Evolutionary conservation across 768 basidiomycete genomes (phyloP), one percentile per base, ranked within the genome.

Genomic region (Megacollybia marginata): DNA sequence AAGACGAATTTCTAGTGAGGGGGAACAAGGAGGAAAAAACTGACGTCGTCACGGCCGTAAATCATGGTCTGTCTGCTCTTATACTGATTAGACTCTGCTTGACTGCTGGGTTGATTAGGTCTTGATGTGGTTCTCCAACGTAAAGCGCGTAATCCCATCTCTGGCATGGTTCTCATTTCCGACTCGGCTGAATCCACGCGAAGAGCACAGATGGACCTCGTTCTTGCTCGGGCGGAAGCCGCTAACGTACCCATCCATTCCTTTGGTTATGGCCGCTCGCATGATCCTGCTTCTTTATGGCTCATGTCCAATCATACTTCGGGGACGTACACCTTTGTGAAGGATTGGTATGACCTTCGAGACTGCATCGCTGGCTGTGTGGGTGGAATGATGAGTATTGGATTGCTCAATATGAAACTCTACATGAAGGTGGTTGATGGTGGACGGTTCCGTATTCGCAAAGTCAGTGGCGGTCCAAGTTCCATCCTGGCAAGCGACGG

Each of bases 21-120:
- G 82, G 82, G 12, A 81, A 81, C 51, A 85, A 85, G 61, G 94
- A 97, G 15, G 94, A 97, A 67, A 90, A 93, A 68, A 91, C 91
- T 23, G 95, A 96, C 64, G 95, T 99, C 15, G 92, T 98, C 19
- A 95, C 94, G 10, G 96, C 94, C n/a, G 91, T 97, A 50, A 99
- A 99, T 63, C 86, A 95, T 59, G 92, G 90, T 85, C 48, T 43
- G 69, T 62, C 42, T 32, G 38, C 18, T 42, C 32, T 45, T 11
- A 45, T 48, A 44, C n/a, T 20, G 47, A 19, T 12, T 6, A 31
- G 47, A 19, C 31, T 34, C 15, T 35, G 28, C 12, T 13, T 11
- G 49, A 15, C 48, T 53, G 44, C 45, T 48, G 47, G 52, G 42
- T 48, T 51, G 47, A 48, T 9, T 56, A 88, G 92, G 88, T 38